Conservation (phyloP, 345 rosid genomes). For the Salix arbutifolia region DNA sequence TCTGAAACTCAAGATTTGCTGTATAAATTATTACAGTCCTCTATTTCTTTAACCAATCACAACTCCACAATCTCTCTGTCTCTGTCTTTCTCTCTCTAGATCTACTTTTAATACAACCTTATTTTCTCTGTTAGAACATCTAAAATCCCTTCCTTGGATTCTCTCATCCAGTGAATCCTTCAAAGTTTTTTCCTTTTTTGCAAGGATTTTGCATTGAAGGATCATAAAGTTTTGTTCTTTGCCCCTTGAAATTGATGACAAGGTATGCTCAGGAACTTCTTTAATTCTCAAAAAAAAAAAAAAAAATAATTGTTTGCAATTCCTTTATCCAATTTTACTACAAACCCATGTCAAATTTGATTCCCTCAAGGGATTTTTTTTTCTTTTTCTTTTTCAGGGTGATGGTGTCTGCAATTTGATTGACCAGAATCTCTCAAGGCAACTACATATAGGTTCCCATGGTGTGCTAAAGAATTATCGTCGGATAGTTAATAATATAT, state of each 20-base stretch:
- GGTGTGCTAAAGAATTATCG: background rate
- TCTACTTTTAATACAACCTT: conserved; percentile 19
- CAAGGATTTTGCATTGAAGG: conserved; percentile 24
- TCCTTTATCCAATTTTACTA: background rate
- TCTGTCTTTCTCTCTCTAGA: conserved; percentile 17
- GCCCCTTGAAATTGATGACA: conserved; percentile 2
- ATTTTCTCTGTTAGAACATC: conserved; percentile 7
- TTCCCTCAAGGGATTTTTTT: background rate
- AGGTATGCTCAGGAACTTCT: conserved; percentile 21
- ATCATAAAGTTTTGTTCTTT: conserved; percentile 19
- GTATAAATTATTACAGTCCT: background rate
- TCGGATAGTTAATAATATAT: background rate
- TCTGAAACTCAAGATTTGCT: conserved; percentile 17
- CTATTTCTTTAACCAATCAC: conserved; percentile 14
- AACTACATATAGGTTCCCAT: conserved; percentile 3
- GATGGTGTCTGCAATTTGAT: conserved; percentile 18
- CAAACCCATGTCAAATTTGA: background rate
- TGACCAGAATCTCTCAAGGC: background rate
- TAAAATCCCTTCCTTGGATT: conserved; percentile 7
- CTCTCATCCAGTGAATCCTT: conserved; percentile 3
- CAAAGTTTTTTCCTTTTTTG: conserved; percentile 14
- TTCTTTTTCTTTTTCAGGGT: conserved; percentile 14
- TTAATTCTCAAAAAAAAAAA: background rate
- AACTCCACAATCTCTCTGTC: background rate
- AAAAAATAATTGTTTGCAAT: background rate